These are phyloP conservation scores for Monsonia emarginata DNA, from an alignment of 441 rosid species.

Conservation along the genomic window DNA sequence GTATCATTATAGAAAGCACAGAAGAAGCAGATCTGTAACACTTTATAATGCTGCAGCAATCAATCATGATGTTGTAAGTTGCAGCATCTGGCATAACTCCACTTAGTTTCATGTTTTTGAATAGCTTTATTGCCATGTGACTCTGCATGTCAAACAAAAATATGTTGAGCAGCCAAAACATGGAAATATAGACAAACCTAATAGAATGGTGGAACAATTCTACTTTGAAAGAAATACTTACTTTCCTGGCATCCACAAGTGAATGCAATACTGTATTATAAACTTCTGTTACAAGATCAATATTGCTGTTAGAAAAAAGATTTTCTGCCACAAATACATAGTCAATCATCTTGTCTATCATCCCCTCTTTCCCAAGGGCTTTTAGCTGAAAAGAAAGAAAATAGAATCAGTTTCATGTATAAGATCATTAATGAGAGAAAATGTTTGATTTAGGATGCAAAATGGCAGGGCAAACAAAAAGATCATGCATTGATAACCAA, in stretches of 20 bases:
- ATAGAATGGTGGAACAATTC: constrained; percentile 15
- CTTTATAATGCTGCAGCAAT: constrained; percentile 42
- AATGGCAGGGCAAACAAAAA: too few species aligned
- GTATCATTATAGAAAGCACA: constrained; percentile 68
- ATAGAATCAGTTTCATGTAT: constrained; percentile 5
- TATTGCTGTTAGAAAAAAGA: constrained; percentile 26
- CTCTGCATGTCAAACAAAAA: constrained; percentile 35
- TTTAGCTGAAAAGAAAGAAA: constrained; percentile 41
- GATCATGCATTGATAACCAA: too few species aligned
- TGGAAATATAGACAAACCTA: constrained; percentile 7
- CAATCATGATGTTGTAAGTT: constrained; percentile 66
- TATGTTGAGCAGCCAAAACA: not conserved
- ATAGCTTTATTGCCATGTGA: constrained; percentile 39
- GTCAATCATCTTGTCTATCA: constrained; percentile 48
- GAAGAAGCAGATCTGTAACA: constrained; percentile 51
- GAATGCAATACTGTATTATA: constrained; percentile 64
- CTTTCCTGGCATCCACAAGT: constrained; percentile 54
- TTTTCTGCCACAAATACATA: constrained; percentile 45
- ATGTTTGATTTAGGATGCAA: not conserved
- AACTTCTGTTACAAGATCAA: constrained; percentile 30
- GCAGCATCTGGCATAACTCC: constrained; percentile 38
- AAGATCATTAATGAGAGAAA: not conserved
- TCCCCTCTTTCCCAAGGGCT: constrained; percentile 74
- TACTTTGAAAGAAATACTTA: constrained; percentile 27
- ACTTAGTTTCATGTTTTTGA: constrained; percentile 44